Evolutionary conservation across 345 rosid genomes (phyloP), one percentile per base, ranked within the genome.

Genomic region (Limnanthes douglasii): DNA sequence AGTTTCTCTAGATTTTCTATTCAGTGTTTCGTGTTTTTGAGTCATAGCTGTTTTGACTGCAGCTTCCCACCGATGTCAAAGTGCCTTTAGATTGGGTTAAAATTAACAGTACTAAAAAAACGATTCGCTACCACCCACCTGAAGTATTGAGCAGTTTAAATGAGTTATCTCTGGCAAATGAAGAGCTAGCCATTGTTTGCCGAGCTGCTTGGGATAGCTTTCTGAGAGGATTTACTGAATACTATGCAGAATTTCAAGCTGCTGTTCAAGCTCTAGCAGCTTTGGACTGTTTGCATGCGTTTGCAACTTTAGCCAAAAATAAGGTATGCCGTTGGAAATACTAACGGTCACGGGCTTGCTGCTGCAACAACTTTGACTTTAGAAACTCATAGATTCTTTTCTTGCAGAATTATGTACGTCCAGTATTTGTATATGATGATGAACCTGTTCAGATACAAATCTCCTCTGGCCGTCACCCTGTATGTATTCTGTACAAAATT

Each of bases 231-330:
- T 79, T 84, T 60, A 45, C 56, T 20, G 68, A 61, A 51, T 61
- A 68, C 53, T 84, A 79, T 57, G 44, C 63, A 13, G 95, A 84
- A 37, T 77, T 84, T 48, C 77, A 56, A 45, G 94, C 73, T 59
- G 74, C 78, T 25, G 71, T 79, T 45, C 78, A 73, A 53, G 77
- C 97, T 25, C 81, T 88, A 37, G 77, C 97, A 45, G 52, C 86
- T 32, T 70, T 88, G 75, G 97, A 88, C 54, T 88, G 95, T 53
- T 69, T 88, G 63, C 61, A 75, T 46, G 68, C 95, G 18, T 84
- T 83, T 24, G 90, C 97, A 44, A 62, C 64, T 51, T 90, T 88
- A 34, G 73, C 92, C 11, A 74, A 62, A 62, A 73, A 70, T 60
- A 76, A 76, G 93, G 95, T 74, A 20, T 25, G 8, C 38, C 11